A percentile compares a stretch with the other conserved stretches of the same genome.
phyloP scores from a whole-genome alignment of 257 asterid species.

The Cynanchum wilfordii region DNA sequence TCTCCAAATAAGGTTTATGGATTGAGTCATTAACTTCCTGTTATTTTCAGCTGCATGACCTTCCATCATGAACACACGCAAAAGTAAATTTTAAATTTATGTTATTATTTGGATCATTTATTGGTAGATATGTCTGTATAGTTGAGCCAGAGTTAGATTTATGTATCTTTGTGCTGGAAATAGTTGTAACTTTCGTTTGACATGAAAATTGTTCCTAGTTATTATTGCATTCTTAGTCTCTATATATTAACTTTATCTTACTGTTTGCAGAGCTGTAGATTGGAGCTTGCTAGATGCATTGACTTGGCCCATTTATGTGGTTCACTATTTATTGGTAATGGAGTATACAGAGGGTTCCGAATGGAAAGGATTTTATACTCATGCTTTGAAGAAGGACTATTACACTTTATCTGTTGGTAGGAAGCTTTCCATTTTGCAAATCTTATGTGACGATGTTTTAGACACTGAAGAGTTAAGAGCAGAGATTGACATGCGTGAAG shows the following conservation, averaged over 20 bases:
- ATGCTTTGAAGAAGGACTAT: conserved; percentile 63
- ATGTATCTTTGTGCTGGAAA: neutral
- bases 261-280: conserved; percentile 52
- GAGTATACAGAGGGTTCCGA: conserved; percentile 47
- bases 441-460: conserved; percentile 66
- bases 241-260: conserved; percentile 9
- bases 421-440: conserved; percentile 63
- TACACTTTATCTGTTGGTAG: conserved; percentile 57
- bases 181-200: neutral
- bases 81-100: neutral
- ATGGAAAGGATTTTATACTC: conserved; percentile 62
- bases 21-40: neutral
- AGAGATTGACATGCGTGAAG: conserved; percentile 67
- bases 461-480: conserved; percentile 70
- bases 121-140: neutral
- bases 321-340: conserved; percentile 56
- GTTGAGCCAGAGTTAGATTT: neutral
- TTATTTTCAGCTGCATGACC: neutral
- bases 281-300: conserved; percentile 83
- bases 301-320: conserved; percentile 77
- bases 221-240: neutral
- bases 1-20: neutral
- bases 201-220: neutral
- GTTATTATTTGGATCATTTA: neutral
- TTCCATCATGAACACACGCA: neutral